Evolutionary conservation across 1,284 basidiomycete genomes (phyloP).

Genomic region (Thecaphora frezii): DNA sequence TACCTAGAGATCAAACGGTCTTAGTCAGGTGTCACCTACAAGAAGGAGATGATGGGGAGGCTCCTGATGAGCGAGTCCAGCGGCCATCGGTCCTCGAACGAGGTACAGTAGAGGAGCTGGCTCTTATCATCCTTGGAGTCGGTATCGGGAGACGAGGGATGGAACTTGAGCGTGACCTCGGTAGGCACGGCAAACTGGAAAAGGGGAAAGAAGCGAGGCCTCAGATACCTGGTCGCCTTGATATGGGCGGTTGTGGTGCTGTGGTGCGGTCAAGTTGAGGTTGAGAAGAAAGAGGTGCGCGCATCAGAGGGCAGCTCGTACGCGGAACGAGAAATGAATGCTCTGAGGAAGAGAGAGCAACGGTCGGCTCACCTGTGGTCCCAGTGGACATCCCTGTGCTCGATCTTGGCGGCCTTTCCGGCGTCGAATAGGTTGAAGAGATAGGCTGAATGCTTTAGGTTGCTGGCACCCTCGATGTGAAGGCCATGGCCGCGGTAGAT

Average conservation of each 20-base stretch:
- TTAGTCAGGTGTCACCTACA: too few relatives aligned
- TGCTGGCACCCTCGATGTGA: conserved; percentile 31
- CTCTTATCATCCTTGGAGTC: neutral
- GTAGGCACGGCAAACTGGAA: conserved; percentile 35
- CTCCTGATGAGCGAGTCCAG: conserved; percentile 13
- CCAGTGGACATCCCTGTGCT: conserved; percentile 30
- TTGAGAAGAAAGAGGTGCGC: too few relatives aligned
- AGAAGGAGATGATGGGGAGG: conserved; percentile 13
- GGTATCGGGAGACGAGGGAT: conserved; percentile 14
- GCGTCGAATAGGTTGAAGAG: conserved; percentile 32
- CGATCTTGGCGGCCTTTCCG: conserved; percentile 26
- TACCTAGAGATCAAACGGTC: too few relatives aligned
- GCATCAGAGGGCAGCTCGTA: too few relatives aligned
- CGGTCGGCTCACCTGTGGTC: conserved; percentile 11
- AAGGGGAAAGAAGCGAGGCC: conserved; percentile 37
- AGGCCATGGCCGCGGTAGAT: conserved; percentile 39
- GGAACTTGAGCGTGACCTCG: conserved; percentile 23
- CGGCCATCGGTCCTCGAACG: conserved; percentile 36
- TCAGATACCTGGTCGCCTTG: conserved; percentile 23
- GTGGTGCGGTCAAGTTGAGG: neutral
- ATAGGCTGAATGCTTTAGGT: conserved; percentile 37
- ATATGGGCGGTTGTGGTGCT: conserved; percentile 23
- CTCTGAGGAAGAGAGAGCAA: too few relatives aligned
- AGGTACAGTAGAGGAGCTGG: conserved; percentile 32
- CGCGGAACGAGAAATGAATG: too few relatives aligned